phyloP scores from a whole-genome alignment of 495 filamentous ascomycete genomes.

The Pyronema omphalodes region DNA sequence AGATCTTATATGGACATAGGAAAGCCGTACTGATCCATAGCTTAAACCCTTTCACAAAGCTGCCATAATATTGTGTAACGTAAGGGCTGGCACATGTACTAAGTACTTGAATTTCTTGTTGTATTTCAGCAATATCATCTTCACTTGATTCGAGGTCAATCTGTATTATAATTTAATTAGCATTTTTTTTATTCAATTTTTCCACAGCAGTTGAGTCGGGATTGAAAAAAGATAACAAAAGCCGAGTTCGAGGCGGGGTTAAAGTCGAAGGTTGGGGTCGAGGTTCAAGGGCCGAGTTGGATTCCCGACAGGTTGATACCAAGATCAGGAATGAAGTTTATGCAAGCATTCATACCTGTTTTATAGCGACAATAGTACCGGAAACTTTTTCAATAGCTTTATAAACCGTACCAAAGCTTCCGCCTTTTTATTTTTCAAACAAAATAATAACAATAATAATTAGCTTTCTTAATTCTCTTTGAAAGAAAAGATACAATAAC shows the following conservation, averaged over 20 bases:
- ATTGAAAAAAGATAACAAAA: too few species aligned
- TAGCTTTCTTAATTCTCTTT: slow-evolving; percentile 2
- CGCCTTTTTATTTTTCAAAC: slow-evolving; percentile 32
- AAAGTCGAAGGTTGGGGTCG: neutral
- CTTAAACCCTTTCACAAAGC: slow-evolving; percentile 83
- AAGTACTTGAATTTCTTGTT: slow-evolving; percentile 91
- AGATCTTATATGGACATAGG: neutral
- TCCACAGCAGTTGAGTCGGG: too few species aligned
- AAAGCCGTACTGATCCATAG: slow-evolving; percentile 58
- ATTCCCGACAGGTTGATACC: neutral
- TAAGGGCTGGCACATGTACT: slow-evolving; percentile 85
- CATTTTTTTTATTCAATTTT: slow-evolving; percentile 38
- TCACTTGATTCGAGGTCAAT: slow-evolving; percentile 98
- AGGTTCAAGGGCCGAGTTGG: slow-evolving; percentile 21
- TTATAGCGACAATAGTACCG: slow-evolving; percentile 23
- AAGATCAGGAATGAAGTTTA: neutral
- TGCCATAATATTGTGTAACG: slow-evolving; percentile 93
- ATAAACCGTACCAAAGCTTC: slow-evolving; percentile 89
- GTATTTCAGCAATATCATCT: slow-evolving; percentile 97
- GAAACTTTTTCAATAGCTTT: slow-evolving; percentile 38
- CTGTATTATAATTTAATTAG: slow-evolving; percentile 43
- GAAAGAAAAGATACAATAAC: neutral
- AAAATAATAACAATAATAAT: slow-evolving; percentile 2
- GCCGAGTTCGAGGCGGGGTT: slow-evolving; percentile 36
- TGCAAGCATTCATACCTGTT: slow-evolving; percentile 32